phyloP scores from a whole-genome alignment of 2,329 filamentous ascomycete species.

The Microdochium trichocladiopsis region DNA sequence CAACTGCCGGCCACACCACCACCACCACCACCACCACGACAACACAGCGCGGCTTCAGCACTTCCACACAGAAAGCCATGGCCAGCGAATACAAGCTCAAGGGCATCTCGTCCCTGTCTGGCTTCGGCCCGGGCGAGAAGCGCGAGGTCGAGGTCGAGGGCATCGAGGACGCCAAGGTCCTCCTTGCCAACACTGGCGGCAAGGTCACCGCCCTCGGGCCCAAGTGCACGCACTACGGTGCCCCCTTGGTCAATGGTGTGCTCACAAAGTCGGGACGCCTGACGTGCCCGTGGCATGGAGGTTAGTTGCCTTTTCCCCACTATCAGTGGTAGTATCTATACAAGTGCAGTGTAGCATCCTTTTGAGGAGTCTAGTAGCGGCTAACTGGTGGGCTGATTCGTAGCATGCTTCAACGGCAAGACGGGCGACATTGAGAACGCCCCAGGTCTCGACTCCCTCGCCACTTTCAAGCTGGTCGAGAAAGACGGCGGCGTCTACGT shows the following conservation, averaged over 20 bases:
- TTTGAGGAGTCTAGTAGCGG: neutral
- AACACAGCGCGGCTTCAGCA: constrained; percentile 3
- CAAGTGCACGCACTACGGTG: constrained; percentile 89
- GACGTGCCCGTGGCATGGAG: constrained; percentile 95
- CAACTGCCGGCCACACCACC: constrained; percentile 2
- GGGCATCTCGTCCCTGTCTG: constrained; percentile 62
- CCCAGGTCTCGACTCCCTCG: constrained; percentile 79
- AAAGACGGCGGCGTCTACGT: constrained; percentile 82
- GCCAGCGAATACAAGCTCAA: constrained; percentile 64
- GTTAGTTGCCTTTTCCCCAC: constrained; percentile 36
- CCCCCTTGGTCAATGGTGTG: constrained; percentile 80
- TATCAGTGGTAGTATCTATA: too few species aligned
- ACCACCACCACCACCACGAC: neutral
- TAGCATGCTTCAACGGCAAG: constrained; percentile 85
- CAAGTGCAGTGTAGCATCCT: too few species aligned
- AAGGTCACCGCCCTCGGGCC: constrained; percentile 73
- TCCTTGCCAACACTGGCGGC: constrained; percentile 73
- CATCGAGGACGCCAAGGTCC: constrained; percentile 75
- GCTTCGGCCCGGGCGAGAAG: constrained; percentile 72
- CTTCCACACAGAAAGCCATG: constrained; percentile 31
- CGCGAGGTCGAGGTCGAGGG: constrained; percentile 87
- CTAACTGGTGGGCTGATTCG: constrained; percentile 4
- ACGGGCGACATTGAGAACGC: constrained; percentile 95
- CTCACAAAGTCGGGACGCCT: constrained; percentile 74
- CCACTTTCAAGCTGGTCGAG: constrained; percentile 73